These are phyloP conservation scores for Suillus variegatus DNA, from an alignment of 768 basidiomycete genomes.

Conservation along the genomic window DNA sequence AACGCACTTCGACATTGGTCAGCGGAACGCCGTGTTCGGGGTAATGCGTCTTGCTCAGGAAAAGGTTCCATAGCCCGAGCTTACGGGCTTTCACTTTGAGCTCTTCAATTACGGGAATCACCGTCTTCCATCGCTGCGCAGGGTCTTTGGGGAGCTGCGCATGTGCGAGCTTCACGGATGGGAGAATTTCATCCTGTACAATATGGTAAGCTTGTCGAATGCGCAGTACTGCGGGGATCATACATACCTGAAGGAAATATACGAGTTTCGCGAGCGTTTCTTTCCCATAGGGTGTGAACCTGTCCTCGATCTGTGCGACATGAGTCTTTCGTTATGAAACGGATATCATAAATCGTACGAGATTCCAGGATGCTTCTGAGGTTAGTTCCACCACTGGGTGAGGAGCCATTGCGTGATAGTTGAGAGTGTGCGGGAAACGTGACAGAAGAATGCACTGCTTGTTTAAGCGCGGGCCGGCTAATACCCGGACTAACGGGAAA, in stretches of 20 bases:
- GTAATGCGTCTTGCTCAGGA: slow-evolving; percentile 93
- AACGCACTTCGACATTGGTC: slow-evolving; percentile 84
- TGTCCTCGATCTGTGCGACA: slow-evolving; percentile 73
- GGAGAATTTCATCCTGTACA: slow-evolving; percentile 81
- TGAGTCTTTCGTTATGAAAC: slow-evolving; percentile 9
- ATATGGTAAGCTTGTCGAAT: slow-evolving; percentile 2
- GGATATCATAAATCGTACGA: slow-evolving; percentile 49
- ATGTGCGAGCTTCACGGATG: slow-evolving; percentile 74
- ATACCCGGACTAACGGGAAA: background rate
- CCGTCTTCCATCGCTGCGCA: slow-evolving; percentile 77
- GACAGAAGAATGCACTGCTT: background rate
- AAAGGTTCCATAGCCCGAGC: slow-evolving; percentile 95
- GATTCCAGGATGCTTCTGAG: slow-evolving; percentile 83
- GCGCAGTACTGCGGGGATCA: slow-evolving; percentile 14
- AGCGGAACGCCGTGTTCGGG: slow-evolving; percentile 88
- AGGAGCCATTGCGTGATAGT: slow-evolving; percentile 43
- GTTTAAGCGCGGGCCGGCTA: background rate
- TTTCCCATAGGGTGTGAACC: slow-evolving; percentile 89
- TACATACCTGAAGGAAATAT: slow-evolving; percentile 73
- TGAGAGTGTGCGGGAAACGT: background rate
- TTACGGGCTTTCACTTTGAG: slow-evolving; percentile 87
- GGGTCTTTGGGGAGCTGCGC: slow-evolving; percentile 80
- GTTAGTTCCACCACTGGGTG: slow-evolving; percentile 80
- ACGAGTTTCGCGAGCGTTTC: slow-evolving; percentile 83
- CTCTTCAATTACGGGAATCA: slow-evolving; percentile 78